Percentiles rank a stretch among this genome's conserved stretches.
Evolutionary conservation across 768 basidiomycete species (phyloP).

Genomic region (Paxillus involutus): DNA sequence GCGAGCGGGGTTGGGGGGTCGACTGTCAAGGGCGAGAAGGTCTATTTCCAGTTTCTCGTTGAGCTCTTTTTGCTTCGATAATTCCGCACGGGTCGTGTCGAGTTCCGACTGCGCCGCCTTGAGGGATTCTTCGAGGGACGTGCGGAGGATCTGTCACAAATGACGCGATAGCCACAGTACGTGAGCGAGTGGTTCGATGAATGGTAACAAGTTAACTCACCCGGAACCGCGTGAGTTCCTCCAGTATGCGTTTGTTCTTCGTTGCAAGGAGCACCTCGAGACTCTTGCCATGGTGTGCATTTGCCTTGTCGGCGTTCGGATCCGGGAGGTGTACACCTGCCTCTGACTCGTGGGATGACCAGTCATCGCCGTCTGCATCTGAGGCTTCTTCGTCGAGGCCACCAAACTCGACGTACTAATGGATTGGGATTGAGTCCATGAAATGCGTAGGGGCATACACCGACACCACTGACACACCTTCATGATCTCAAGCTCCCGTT

Average conservation of each 20-base stretch:
- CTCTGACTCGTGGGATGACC: constrained; percentile 40
- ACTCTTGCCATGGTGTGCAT: constrained; percentile 72
- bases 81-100: constrained; percentile 55
- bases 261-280: constrained; percentile 88
- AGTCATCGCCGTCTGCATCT: constrained; percentile 59
- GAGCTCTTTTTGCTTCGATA: constrained; percentile 74
- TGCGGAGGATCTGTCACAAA: constrained; percentile 66
- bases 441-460: too few relatives aligned
- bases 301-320: constrained; percentile 85
- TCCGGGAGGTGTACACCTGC: constrained; percentile 72
- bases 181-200: not conserved
- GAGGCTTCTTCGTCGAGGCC: constrained; percentile 64
- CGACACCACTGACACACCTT: constrained; percentile 55
- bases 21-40: constrained; percentile 76
- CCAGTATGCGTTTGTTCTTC: constrained; percentile 91
- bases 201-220: constrained; percentile 38
- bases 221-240: constrained; percentile 89
- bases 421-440: not conserved
- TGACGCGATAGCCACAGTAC: not conserved
- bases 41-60: constrained; percentile 95
- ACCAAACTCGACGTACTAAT: constrained; percentile 93
- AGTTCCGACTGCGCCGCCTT: constrained; percentile 58
- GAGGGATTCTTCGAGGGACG: constrained; percentile 75
- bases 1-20: not conserved
- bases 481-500: constrained; percentile 97